A percentile compares a stretch with the other conserved stretches of the same genome.
Conservation (phyloP, 768 basidiomycete species). For the Suillus luteus region DNA sequence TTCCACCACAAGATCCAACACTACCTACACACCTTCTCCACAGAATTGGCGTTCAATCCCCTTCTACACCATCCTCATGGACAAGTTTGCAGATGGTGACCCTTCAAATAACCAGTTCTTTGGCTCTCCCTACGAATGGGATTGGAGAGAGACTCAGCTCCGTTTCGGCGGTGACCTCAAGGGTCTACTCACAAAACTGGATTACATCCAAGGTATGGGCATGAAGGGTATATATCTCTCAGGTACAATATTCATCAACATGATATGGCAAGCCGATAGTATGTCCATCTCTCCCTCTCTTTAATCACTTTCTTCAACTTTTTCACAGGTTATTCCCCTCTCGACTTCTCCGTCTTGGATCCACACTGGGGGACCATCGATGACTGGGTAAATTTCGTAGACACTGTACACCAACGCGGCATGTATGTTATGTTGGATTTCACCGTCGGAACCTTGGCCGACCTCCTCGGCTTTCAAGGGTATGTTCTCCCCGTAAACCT, state of each 20-base stretch:
- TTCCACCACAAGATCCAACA: conserved; percentile 56
- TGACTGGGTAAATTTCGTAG: conserved; percentile 78
- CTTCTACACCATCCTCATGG: conserved; percentile 79
- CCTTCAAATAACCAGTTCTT: conserved; percentile 93
- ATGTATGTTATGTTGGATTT: conserved; percentile 97
- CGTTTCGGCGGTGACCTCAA: conserved; percentile 88
- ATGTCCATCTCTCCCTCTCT: conserved; percentile 5
- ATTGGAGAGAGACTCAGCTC: conserved; percentile 87
- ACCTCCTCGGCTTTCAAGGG: conserved; percentile 86
- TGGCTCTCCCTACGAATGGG: conserved; percentile 74
- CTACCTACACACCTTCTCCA: conserved; percentile 77
- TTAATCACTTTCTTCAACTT: conserved; percentile 14
- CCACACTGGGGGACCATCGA: conserved; percentile 88
- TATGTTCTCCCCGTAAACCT: conserved; percentile 37
- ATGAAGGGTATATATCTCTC: conserved; percentile 84
- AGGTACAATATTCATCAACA: conserved; percentile 91
- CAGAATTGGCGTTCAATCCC: conserved; percentile 84
- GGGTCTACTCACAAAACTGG: conserved; percentile 71
- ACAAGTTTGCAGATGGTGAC: conserved; percentile 94
- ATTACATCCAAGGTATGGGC: conserved; percentile 92
- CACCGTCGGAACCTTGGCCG: conserved; percentile 90
- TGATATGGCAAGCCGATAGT: conserved; percentile 98
- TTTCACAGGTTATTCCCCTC: conserved; percentile 80
- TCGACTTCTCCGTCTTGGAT: conserved; percentile 88
- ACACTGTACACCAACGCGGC: conserved; percentile 72